Evolutionary conservation across 345 rosid species (phyloP), one percentile per base, ranked within the genome.

Genomic region (Dipteronia sinensis): DNA sequence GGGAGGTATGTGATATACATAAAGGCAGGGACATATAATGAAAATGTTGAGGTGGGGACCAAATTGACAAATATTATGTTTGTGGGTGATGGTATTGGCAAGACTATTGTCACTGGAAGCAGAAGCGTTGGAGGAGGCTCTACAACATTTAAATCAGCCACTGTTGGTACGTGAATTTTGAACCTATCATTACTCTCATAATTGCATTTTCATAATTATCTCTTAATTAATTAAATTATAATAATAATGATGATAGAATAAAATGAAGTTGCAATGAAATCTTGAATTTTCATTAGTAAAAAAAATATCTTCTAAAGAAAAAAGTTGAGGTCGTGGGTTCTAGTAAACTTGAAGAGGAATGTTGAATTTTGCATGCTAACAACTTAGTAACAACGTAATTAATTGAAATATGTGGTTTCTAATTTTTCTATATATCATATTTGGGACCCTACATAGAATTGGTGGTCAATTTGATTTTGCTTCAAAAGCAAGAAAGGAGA

Each of bases 41-140:
- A 95, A 74, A 90, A 90, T 65, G 61, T 95, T 20, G 93, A 89
- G 75, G 87, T 95, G 10, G 77, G 86, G 10, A 27, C 29, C 34
- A 82, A 81, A 1, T 73, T 80, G 80, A 87, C 83, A 17, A 92
- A 88, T 76, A 86, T 95, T 61, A 95, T 92, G 98, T 77, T 95
- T 76, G 87, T 91, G 65, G 99, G 96, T 1, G 98, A 95, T 69
- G 99, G 96, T 1, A 83, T 79, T 71, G 90, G 94, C 59, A 86
- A 72, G 47, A 95, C 98, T 0, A 89, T 92, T 56, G 86, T 95
- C 63, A 91, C 96, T 38, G 96, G 91, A 0, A 95, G 97, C 83
- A 87, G 82, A 84, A 95, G 99, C 72, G 97, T 95, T 27, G 94
- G 92, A 6, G 94, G 97, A 61, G 99, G 99, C 17, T 27, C 86